These are phyloP conservation scores for Mycena pura DNA, from an alignment of 768 basidiomycete species.

Conservation along the genomic window DNA sequence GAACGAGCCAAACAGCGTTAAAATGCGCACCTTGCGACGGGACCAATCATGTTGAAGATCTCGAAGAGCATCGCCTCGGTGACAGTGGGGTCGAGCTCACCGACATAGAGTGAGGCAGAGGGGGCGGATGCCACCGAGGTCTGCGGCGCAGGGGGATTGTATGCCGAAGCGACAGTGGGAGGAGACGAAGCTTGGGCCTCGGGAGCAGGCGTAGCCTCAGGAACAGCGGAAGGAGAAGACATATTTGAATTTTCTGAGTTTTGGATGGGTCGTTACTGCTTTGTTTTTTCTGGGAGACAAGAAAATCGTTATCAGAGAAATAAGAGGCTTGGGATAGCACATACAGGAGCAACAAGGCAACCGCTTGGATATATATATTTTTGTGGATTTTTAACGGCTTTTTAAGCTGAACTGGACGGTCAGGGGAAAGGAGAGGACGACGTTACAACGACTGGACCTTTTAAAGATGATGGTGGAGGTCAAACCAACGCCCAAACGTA, in stretches of 20 bases:
- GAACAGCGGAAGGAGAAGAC: constrained; percentile 63
- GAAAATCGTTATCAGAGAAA: constrained; percentile 50
- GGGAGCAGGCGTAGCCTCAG: constrained; percentile 60
- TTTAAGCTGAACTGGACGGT: constrained; percentile 53
- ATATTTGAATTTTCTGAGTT: constrained; percentile 55
- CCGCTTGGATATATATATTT: constrained; percentile 68
- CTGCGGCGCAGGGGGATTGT: constrained; percentile 64
- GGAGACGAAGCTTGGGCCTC: constrained; percentile 55
- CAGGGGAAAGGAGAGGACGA: constrained; percentile 21
- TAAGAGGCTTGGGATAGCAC: constrained; percentile 38
- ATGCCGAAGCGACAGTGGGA: constrained; percentile 57
- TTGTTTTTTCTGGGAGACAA: constrained; percentile 82
- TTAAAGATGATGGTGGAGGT: constrained; percentile 68
- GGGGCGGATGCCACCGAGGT: constrained; percentile 68
- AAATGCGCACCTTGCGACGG: constrained; percentile 85
- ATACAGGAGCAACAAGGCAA: constrained; percentile 81
- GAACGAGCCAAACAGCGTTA: constrained; percentile 1
- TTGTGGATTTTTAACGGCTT: constrained; percentile 78
- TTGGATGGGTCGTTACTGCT: constrained; percentile 89
- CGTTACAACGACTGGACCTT: constrained; percentile 34
- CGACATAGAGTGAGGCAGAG: constrained; percentile 96
- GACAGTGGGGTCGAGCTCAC: constrained; percentile 97
- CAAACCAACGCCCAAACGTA: constrained; percentile 18
- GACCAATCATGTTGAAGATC: constrained; percentile 99
- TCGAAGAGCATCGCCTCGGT: constrained; percentile 99